A percentile compares a stretch with the other conserved stretches of the same genome.
These are phyloP conservation scores for Grosmannia huntii DNA, from an alignment of 2,329 filamentous ascomycete species.

Conservation along the genomic window DNA sequence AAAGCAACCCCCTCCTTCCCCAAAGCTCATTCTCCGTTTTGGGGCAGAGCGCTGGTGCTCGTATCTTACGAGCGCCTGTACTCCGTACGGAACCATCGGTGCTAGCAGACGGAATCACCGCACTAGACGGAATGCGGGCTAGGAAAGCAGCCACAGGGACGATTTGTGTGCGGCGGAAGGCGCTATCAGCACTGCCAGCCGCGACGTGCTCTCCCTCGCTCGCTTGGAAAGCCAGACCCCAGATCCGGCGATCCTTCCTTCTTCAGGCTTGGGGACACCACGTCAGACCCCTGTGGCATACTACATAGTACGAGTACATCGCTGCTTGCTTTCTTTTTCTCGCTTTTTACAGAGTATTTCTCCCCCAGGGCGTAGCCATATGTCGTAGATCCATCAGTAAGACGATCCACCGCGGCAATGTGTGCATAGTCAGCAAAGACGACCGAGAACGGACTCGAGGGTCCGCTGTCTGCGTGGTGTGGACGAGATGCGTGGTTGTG, in stretches of 20 bases:
- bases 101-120: neutral
- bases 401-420: too few relatives aligned
- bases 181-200: neutral
- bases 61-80: neutral
- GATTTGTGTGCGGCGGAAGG: neutral
- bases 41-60: neutral
- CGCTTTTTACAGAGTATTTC: too few relatives aligned
- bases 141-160: neutral
- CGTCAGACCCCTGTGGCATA: neutral
- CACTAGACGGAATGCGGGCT: neutral
- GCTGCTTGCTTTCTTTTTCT: neutral
- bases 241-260: neutral
- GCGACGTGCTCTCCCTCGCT: neutral
- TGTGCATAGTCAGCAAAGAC: too few relatives aligned
- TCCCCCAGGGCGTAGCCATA: too few relatives aligned
- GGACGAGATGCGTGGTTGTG: neutral
- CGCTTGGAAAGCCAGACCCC: neutral
- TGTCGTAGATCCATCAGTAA: too few relatives aligned
- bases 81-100: constrained; percentile 1
- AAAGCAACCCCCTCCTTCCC: constrained; percentile 5
- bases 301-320: neutral
- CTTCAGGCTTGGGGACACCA: neutral
- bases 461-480: neutral
- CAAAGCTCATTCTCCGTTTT: neutral
- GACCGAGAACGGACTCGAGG: too few relatives aligned